Conservation (phyloP, 2,329 filamentous ascomycete species). For the Calonectria fujianensis region DNA sequence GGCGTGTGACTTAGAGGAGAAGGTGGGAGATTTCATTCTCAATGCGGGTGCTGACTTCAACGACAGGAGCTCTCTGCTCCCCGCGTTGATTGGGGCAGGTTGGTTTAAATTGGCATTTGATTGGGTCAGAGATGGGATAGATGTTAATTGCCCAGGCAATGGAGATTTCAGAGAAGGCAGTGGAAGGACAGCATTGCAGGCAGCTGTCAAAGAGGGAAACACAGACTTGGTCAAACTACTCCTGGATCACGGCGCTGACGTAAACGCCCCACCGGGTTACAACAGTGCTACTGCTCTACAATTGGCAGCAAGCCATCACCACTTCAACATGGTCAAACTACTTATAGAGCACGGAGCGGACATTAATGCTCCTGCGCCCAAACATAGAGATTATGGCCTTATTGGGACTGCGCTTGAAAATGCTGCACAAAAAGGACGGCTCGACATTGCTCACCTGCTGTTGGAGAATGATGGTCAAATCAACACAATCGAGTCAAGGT, state of each 20-base stretch:
- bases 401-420: neutral
- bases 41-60: neutral
- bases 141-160: neutral
- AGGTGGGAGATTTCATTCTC: neutral
- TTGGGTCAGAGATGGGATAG: neutral
- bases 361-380: neutral
- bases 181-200: neutral
- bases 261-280: neutral
- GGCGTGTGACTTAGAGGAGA: rapidly evolving
- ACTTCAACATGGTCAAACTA: constrained; percentile 19
- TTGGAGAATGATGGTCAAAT: constrained; percentile 2
- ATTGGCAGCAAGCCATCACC: neutral
- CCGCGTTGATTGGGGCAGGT: no score
- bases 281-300: constrained; percentile 2
- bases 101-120: neutral
- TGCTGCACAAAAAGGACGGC: neutral
- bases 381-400: no score
- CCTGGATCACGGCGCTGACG: neutral
- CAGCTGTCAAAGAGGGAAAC: neutral
- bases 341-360: constrained; percentile 6
- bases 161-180: rapidly evolving
- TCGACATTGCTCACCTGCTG: constrained; percentile 26
- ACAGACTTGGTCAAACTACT: neutral
- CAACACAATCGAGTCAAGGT: neutral
- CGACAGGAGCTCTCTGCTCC: neutral